Evolutionary conservation across 1,284 basidiomycete species (phyloP).

Genomic region (Cutaneotrichosporon mucoides): DNA sequence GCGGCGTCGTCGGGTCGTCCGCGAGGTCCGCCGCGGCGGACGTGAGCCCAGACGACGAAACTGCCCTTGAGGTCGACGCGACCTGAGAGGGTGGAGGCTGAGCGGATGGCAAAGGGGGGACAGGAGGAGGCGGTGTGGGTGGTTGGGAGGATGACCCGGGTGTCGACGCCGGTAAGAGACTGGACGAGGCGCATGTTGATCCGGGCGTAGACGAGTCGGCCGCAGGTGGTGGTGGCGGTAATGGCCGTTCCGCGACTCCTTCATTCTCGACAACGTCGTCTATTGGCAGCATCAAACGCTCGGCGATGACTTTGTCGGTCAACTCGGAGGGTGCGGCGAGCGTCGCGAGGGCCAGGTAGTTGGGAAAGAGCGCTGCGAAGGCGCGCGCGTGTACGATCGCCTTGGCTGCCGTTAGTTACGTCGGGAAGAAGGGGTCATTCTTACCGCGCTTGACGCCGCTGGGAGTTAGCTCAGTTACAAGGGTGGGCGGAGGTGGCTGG

Average conservation of each 20-base stretch:
- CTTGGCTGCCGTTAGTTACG: constrained; percentile 11
- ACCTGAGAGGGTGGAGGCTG: not conserved
- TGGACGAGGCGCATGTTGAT: too few species aligned
- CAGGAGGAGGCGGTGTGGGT: not conserved
- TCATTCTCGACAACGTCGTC: not conserved
- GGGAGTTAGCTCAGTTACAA: not conserved
- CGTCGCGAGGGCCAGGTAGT: constrained; percentile 41
- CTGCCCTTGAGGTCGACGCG: not conserved
- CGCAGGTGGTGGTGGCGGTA: too few species aligned
- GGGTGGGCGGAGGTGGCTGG: too few species aligned
- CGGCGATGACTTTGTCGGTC: constrained; percentile 31
- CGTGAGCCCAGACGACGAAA: too few species aligned
- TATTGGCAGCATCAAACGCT: constrained; percentile 22
- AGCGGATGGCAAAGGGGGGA: not conserved
- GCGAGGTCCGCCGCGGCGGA: not conserved
- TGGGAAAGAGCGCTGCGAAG: constrained; percentile 37
- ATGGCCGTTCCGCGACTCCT: too few species aligned
- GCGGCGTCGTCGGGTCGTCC: not conserved
- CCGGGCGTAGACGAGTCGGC: too few species aligned
- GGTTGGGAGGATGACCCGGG: not conserved
- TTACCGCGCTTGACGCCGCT: constrained; percentile 22
- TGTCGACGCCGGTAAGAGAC: too few species aligned
- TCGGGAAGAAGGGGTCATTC: too few species aligned
- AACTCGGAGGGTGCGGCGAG: constrained; percentile 28
- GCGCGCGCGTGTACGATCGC: constrained; percentile 42